Percentiles rank a stretch among this genome's conserved stretches.
Conservation (phyloP, 2,329 filamentous ascomycete species). For the Pyricularia sp. region DNA sequence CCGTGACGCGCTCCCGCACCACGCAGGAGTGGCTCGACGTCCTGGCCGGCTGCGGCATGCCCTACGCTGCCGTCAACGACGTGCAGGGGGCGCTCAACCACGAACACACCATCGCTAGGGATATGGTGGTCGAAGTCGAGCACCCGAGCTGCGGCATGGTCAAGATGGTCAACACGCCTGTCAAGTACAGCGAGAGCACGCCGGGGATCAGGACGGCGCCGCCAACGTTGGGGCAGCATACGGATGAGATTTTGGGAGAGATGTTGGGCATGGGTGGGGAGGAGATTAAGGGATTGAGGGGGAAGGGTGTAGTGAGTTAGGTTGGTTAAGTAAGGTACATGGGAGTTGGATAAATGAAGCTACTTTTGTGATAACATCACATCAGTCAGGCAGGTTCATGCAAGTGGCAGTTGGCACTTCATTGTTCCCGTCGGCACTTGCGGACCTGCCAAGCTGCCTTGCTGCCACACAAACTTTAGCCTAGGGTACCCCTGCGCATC, state of each 20-base stretch:
- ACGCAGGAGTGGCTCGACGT: constrained; percentile 81
- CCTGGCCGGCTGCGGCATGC: constrained; percentile 86
- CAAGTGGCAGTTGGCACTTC: too few species aligned
- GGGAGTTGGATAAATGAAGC: too few species aligned
- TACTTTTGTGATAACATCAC: too few species aligned
- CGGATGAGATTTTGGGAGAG: constrained; percentile 61
- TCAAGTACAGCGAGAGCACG: constrained; percentile 82
- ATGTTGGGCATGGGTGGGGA: constrained; percentile 50
- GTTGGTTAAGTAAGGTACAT: not conserved
- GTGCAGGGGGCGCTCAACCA: constrained; percentile 77
- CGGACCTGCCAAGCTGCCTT: too few species aligned
- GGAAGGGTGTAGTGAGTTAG: constrained; percentile 56
- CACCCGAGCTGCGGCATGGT: constrained; percentile 77
- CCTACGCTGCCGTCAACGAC: constrained; percentile 88
- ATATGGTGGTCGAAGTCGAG: constrained; percentile 84
- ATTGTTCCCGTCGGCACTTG: too few species aligned
- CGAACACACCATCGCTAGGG: constrained; percentile 71
- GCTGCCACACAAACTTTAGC: not conserved
- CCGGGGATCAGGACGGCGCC: constrained; percentile 70
- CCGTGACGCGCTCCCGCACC: constrained; percentile 63
- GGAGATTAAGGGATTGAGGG: constrained; percentile 53
- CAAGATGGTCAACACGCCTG: constrained; percentile 84
- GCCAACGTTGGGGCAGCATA: constrained; percentile 81
- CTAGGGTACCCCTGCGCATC: not conserved
- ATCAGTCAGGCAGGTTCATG: too few species aligned